These are phyloP conservation scores for Pelargonium cotyledonis DNA, from an alignment of 441 rosid species.

Conservation along the genomic window DNA sequence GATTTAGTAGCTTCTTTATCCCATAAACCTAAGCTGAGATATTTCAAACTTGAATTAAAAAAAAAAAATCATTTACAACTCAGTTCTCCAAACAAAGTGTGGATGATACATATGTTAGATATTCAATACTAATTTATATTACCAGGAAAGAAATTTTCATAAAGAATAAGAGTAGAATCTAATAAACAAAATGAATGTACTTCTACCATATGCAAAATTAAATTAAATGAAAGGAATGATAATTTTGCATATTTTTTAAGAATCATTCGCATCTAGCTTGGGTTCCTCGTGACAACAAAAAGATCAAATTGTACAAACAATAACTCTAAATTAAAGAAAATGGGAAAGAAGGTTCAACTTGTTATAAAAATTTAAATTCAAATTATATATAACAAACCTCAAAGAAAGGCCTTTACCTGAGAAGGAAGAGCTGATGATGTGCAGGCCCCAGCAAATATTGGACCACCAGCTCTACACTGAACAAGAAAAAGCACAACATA, in stretches of 20 bases:
- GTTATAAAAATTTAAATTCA: background rate
- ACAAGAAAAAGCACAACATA: constrained; percentile 15
- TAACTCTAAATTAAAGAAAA: background rate
- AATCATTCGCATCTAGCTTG: background rate
- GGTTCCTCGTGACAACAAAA: background rate
- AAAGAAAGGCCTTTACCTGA: constrained; percentile 46
- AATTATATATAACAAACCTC: background rate
- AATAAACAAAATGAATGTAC: background rate
- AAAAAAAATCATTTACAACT: no score
- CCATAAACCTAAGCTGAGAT: background rate
- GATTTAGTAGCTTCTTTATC: background rate
- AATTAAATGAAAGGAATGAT: no score
- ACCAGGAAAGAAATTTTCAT: no score
- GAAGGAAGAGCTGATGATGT: constrained; percentile 53
- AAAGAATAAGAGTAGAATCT: background rate
- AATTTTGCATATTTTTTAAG: background rate
- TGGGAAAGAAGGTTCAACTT: background rate
- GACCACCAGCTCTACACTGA: constrained; percentile 74
- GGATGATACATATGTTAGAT: background rate
- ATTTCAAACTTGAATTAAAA: no score
- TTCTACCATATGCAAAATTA: background rate
- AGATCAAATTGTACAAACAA: no score
- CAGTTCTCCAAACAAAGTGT: background rate
- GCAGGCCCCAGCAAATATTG: constrained; percentile 85
- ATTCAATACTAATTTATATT: no score